Evolutionary conservation across 129 eudicot genomes (phyloP).

Genomic region (Flaveria bidentis): DNA sequence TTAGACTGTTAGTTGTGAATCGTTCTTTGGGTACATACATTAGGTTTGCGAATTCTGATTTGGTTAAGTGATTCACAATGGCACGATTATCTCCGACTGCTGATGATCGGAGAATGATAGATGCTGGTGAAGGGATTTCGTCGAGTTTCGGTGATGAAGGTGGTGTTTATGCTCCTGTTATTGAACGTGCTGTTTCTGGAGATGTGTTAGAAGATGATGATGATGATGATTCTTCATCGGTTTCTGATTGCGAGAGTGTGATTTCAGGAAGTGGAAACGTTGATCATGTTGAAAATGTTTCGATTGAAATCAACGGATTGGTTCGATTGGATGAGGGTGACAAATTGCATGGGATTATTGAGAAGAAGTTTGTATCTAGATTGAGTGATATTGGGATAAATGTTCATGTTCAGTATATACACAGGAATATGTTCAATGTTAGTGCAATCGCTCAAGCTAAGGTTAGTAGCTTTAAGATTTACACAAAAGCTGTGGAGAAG

Average conservation of each 20-base stretch:
- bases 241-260: slow-evolving; percentile 74
- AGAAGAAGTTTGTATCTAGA: slow-evolving; percentile 39
- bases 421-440: slow-evolving; percentile 36
- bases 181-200: not conserved
- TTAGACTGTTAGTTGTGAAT: not conserved
- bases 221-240: slow-evolving; percentile 6
- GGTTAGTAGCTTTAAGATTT: slow-evolving; percentile 41
- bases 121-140: slow-evolving; percentile 17
- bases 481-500: slow-evolving; percentile 38
- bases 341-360: slow-evolving; percentile 34
- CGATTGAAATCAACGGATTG: slow-evolving; percentile 26
- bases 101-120: slow-evolving; percentile 22
- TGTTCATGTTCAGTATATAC: slow-evolving; percentile 39
- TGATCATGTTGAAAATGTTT: not conserved
- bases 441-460: slow-evolving; percentile 39
- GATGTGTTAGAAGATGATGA: slow-evolving; percentile 4
- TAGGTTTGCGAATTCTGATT: not conserved
- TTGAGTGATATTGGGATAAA: slow-evolving; percentile 33
- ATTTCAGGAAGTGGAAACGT: slow-evolving; percentile 24
- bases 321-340: slow-evolving; percentile 38
- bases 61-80: slow-evolving; percentile 22
- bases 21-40: not conserved
- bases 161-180: not conserved
- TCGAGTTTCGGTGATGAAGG: slow-evolving; percentile 22
- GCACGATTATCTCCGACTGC: slow-evolving; percentile 15